Conservation (phyloP, 768 basidiomycete species). For the Neoboletus magnificus region DNA sequence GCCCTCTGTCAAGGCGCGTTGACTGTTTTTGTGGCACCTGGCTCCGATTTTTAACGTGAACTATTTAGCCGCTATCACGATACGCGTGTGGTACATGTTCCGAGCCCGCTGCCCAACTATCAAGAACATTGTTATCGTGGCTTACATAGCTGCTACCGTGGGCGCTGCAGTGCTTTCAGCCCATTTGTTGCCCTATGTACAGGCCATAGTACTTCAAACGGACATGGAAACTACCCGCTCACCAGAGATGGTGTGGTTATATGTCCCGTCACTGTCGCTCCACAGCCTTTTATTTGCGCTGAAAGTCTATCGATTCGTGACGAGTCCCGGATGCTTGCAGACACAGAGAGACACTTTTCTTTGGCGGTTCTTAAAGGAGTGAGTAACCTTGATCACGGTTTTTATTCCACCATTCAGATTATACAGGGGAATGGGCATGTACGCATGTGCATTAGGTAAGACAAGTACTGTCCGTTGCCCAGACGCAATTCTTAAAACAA, state of each 20-base stretch:
- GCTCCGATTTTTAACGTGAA: background rate
- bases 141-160: background rate
- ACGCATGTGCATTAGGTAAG: constrained; percentile 18
- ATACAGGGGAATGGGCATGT: constrained; percentile 23
- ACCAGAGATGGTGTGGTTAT: constrained; percentile 3
- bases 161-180: background rate
- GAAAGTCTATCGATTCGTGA: constrained; percentile 14
- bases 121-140: background rate
- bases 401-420: background rate
- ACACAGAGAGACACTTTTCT: constrained; percentile 6
- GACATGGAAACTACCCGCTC: background rate
- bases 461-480: background rate
- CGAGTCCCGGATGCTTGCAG: background rate
- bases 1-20: constrained; percentile 17
- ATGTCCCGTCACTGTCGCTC: constrained; percentile 9
- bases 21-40: background rate
- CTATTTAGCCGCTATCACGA: constrained; percentile 10
- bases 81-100: constrained; percentile 24
- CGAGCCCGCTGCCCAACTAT: background rate
- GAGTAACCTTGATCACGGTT: background rate
- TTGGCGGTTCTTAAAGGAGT: constrained; percentile 20
- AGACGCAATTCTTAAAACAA: background rate
- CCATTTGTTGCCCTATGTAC: background rate
- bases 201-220: background rate
- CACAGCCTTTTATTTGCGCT: constrained; percentile 17